Evolutionary conservation across 192 early-diverging fungal genomes (phyloP).

Genomic region (Linnemannia hyalina): DNA sequence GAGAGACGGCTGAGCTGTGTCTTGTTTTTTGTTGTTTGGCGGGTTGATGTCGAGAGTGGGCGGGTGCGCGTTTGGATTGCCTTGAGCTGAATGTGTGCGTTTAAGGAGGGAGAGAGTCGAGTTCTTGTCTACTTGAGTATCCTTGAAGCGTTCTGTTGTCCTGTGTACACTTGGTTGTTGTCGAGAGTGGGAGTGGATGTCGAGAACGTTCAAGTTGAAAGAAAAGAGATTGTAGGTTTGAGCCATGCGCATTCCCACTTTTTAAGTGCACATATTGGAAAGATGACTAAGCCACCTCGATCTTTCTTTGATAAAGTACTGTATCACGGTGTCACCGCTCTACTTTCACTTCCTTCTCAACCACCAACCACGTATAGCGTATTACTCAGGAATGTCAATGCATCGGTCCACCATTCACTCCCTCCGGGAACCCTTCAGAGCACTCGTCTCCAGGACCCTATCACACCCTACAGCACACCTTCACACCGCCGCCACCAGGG

Average conservation of each 20-base stretch:
- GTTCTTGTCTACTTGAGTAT: too few relatives aligned
- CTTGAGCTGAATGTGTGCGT: too few relatives aligned
- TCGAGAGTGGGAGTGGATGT: too few relatives aligned
- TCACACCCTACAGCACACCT: not conserved
- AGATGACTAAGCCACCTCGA: conserved; percentile 32
- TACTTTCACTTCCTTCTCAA: not conserved
- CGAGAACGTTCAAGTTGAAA: too few relatives aligned
- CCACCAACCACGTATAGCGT: not conserved
- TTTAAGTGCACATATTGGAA: not conserved
- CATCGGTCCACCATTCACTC: not conserved
- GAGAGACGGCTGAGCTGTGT: not conserved
- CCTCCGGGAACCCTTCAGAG: not conserved
- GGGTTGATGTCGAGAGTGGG: not conserved
- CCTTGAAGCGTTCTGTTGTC: too few relatives aligned
- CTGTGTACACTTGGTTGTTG: too few relatives aligned
- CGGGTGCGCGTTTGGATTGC: too few relatives aligned
- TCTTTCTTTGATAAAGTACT: not conserved
- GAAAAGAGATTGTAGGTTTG: not conserved
- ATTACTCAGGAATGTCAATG: conserved; percentile 11
- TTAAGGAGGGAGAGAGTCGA: too few relatives aligned
- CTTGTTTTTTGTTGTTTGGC: not conserved
- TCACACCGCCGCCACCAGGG: not conserved
- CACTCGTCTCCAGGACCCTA: not conserved
- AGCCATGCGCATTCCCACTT: not conserved
- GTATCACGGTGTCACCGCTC: not conserved